These are phyloP conservation scores for Microcyclosporella mali DNA, from an alignment of 2,329 filamentous ascomycete species.

Conservation along the genomic window DNA sequence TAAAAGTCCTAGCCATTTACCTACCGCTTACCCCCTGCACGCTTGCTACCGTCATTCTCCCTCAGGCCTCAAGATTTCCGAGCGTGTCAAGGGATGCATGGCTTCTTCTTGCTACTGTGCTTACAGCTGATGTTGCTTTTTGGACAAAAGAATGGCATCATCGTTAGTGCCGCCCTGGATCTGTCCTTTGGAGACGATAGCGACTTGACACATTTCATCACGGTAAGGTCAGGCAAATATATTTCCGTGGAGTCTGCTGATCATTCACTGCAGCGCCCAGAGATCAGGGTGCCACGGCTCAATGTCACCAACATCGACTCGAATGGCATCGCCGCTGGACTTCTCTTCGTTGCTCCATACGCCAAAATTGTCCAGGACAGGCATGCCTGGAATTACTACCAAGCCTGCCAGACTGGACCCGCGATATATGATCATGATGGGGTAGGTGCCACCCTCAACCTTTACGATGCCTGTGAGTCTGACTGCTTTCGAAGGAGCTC, in stretches of 20 bases:
- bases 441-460: too few species aligned
- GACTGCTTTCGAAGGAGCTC: neutral
- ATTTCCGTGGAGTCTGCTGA: neutral
- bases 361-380: constrained; percentile 2
- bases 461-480: too few species aligned
- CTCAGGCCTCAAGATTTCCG: too few species aligned
- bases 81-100: too few species aligned
- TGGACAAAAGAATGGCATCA: too few species aligned
- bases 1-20: too few species aligned
- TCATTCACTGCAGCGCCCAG: constrained; percentile 1
- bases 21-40: too few species aligned
- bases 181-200: neutral
- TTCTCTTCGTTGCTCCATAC: constrained; percentile 7
- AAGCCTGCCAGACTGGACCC: constrained; percentile 3
- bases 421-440: constrained; percentile 3
- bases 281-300: constrained; percentile 6
- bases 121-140: neutral
- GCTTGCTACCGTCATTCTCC: too few species aligned
- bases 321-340: neutral
- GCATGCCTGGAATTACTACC: constrained; percentile 1
- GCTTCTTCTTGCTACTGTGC: too few species aligned
- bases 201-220: constrained; percentile 1
- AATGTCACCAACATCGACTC: constrained; percentile 1
- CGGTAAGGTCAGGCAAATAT: neutral
- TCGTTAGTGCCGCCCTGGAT: neutral